phyloP scores from a whole-genome alignment of 2,329 filamentous ascomycete species.

The Leptographium radiaticola region DNA sequence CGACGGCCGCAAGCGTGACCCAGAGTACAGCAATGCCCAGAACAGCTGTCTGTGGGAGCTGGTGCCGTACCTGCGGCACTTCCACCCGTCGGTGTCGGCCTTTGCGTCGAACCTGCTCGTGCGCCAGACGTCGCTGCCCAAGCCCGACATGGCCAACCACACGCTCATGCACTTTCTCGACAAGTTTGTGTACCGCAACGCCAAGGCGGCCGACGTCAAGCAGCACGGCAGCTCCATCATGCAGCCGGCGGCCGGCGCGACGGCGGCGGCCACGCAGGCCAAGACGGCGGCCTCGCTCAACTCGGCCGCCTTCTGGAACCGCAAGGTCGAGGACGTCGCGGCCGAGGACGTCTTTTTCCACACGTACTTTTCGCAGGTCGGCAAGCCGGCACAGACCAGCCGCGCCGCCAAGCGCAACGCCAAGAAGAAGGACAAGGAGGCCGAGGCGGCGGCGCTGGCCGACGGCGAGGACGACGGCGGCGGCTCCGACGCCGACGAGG shows the following conservation, averaged over 20 bases:
- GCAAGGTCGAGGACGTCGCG: constrained; percentile 74
- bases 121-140: constrained; percentile 60
- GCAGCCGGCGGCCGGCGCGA: constrained; percentile 50
- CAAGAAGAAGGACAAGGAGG: constrained; percentile 55
- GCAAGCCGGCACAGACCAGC: constrained; percentile 44
- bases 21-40: constrained; percentile 87
- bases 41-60: constrained; percentile 89
- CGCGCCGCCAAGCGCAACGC: constrained; percentile 35
- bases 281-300: constrained; percentile 47
- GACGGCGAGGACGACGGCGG: constrained; percentile 34
- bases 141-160: constrained; percentile 82
- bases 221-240: constrained; percentile 82
- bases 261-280: constrained; percentile 32
- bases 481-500: constrained; percentile 30
- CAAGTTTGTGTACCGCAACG: constrained; percentile 94
- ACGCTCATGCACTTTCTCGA: constrained; percentile 92
- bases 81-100: constrained; percentile 82
- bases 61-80: constrained; percentile 69
- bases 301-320: constrained; percentile 79
- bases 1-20: constrained; percentile 82
- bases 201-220: constrained; percentile 44
- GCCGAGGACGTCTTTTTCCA: constrained; percentile 98
- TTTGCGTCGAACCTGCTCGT: constrained; percentile 63
- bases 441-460: constrained; percentile 42
- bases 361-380: constrained; percentile 74